Evolutionary conservation across 1,284 basidiomycete species (phyloP).

Genomic region (Malassezia obtusa): DNA sequence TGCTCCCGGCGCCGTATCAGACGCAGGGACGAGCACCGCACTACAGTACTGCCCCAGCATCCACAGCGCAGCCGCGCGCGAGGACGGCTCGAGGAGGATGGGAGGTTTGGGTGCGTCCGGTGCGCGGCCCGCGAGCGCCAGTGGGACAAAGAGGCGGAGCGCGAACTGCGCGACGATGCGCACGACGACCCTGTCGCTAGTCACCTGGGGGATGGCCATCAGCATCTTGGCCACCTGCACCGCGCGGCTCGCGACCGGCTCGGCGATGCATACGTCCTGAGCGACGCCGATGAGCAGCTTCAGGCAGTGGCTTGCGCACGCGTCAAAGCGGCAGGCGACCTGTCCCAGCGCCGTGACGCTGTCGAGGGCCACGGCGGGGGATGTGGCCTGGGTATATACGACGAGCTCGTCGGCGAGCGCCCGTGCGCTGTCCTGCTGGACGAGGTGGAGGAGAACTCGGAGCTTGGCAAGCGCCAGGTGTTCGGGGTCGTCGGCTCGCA

Average conservation of each 20-base stretch:
- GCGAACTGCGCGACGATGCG: conserved; percentile 27
- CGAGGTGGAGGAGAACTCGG: conserved; percentile 23
- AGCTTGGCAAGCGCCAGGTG: conserved; percentile 32
- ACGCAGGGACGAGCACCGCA: background rate
- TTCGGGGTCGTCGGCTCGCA: conserved; percentile 28
- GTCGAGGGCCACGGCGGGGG: conserved; percentile 20
- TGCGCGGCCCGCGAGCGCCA: background rate
- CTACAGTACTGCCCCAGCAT: conserved; percentile 38
- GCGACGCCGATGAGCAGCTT: conserved; percentile 8
- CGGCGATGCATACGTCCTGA: background rate
- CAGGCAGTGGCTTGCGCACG: background rate
- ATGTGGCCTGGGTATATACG: conserved; percentile 19
- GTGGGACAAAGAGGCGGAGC: conserved; percentile 24
- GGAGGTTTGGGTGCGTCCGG: background rate
- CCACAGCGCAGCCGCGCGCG: conserved; percentile 30
- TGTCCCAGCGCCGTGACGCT: conserved; percentile 23
- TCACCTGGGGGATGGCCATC: background rate
- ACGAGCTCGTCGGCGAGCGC: conserved; percentile 21
- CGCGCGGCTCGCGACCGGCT: conserved; percentile 1
- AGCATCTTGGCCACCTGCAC: conserved; percentile 8
- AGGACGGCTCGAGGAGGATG: conserved; percentile 8
- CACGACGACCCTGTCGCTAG: background rate
- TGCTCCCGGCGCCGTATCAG: background rate
- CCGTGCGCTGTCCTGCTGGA: conserved; percentile 11
- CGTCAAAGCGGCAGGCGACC: conserved; percentile 16